Evolutionary conservation across 345 rosid genomes (phyloP), one percentile per base, ranked within the genome.

Genomic region (Citrus sinensis): DNA sequence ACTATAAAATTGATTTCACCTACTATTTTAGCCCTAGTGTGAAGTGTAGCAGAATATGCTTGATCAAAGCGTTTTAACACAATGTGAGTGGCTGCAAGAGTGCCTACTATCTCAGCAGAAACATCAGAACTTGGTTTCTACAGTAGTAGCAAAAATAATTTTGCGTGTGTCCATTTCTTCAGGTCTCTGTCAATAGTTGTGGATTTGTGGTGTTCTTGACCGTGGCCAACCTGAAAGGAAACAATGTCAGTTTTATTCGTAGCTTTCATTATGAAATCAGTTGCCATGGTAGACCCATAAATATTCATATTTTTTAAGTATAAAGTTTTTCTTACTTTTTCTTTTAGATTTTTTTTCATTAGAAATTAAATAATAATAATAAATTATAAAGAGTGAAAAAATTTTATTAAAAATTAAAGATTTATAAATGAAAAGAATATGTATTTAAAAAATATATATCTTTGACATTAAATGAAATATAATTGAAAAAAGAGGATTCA

Each of bases 151-250:
- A 81, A 83, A 95, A 32, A 89, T 83, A 66, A 88, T 95, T 74
- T 96, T 83, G 13, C 87, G 79, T 0, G 93, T 92, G 85, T 93
- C 98, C 97, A 95, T 95, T 82, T 95, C 99, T 85, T 93, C 97
- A 14, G 98, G 98, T 80, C 99, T 91, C 78, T 92, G 91, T 97
- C 98, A 93, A 82, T 95, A 93, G 71, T 82, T 74, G 85, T 90
- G 95, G 49, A 37, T 37, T 37, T 37, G 40, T 7, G 40, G 9
- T 91, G 93, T 40, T 2, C 46, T 40, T 40, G 46, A 68, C 68
- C 63, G 34, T 85, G 93, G 89, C 20, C 93, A 5, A 89, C 90
- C 63, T 86, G 91, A 39, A 83, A 92, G 16, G 76, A 86, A 22
- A 92, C 84, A 9, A 32, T 32, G 79, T 86, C 86, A 14, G 91